phyloP scores from a whole-genome alignment of 176 grass and related monocot genomes.

The Cymbopogon citratus region DNA sequence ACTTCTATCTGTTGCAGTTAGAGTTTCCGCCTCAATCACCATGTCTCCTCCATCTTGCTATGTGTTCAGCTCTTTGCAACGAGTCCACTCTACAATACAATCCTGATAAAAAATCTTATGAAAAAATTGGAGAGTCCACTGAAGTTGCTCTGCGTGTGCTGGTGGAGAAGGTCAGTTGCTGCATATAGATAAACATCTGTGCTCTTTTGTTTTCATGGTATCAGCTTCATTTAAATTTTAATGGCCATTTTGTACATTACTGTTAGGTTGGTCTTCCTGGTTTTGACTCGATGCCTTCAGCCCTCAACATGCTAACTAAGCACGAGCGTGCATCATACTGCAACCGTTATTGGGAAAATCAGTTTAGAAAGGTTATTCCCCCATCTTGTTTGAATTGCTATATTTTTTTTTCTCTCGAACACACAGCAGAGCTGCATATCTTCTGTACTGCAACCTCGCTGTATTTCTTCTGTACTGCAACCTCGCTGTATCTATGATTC shows the following conservation, averaged over 20 bases:
- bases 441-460: not conserved
- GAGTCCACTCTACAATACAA: conserved; percentile 96
- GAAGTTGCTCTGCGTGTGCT: conserved; percentile 95
- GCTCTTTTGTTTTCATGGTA: conserved; percentile 1
- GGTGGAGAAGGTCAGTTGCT: conserved; percentile 83
- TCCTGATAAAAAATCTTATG: conserved; percentile 88
- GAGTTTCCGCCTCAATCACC: conserved; percentile 95
- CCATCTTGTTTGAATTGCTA: conserved; percentile 27
- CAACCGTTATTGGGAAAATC: conserved; percentile 96
- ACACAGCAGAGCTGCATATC: not conserved
- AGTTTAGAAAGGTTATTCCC: conserved; percentile 90
- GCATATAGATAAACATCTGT: not conserved
- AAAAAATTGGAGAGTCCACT: conserved; percentile 98
- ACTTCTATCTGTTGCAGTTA: conserved; percentile 60
- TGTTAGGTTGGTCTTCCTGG: conserved; percentile 96
- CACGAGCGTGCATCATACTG: conserved; percentile 95
- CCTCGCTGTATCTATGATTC: not conserved
- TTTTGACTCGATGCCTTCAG: conserved; percentile 99
- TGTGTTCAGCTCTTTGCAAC: conserved; percentile 98
- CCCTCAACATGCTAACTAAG: conserved; percentile 87
- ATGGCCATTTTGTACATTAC: conserved; percentile 17
- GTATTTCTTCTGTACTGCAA: conserved; percentile 25
- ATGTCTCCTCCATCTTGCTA: conserved; percentile 95
- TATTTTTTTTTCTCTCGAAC: not conserved
- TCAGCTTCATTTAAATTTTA: conserved; percentile 13